These are phyloP conservation scores for Sarcomyxa edulis DNA, from an alignment of 768 basidiomycete species.

Conservation along the genomic window DNA sequence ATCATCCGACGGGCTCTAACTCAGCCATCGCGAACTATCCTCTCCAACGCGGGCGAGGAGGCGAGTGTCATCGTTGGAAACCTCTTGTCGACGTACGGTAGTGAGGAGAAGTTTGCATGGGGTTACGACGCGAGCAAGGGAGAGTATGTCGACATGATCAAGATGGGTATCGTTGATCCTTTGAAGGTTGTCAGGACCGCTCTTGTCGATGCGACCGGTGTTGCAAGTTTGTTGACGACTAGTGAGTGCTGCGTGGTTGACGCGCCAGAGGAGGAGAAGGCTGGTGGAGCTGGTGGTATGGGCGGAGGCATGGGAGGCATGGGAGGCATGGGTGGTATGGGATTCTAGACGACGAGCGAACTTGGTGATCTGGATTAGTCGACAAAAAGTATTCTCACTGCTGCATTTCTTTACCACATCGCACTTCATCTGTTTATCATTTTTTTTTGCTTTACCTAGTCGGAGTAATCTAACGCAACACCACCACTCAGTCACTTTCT, in stretches of 20 bases:
- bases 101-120: conserved; percentile 74
- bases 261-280: conserved; percentile 73
- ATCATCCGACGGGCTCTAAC: conserved; percentile 87
- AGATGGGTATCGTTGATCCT: conserved; percentile 91
- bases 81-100: conserved; percentile 63
- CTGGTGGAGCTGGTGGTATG: conserved; percentile 39
- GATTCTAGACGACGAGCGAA: no score
- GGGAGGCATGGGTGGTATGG: conserved; percentile 39
- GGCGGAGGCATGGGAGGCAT: conserved; percentile 53
- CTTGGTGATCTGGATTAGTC: no score
- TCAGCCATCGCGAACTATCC: conserved; percentile 81
- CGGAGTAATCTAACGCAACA: no score
- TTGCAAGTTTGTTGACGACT: conserved; percentile 90
- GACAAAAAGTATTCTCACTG: no score
- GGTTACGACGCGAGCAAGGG: conserved; percentile 92
- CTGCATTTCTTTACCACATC: no score
- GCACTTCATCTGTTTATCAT: no score
- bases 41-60: conserved; percentile 93
- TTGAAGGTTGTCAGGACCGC: conserved; percentile 94
- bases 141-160: conserved; percentile 94
- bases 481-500: no score
- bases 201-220: conserved; percentile 86
- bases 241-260: conserved; percentile 92
- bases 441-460: no score
- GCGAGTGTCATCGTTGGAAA: conserved; percentile 89